Evolutionary conservation across 805 yeast genomes (phyloP), one percentile per base, ranked within the genome.

Genomic region (Danielozyma ontarioensis): DNA sequence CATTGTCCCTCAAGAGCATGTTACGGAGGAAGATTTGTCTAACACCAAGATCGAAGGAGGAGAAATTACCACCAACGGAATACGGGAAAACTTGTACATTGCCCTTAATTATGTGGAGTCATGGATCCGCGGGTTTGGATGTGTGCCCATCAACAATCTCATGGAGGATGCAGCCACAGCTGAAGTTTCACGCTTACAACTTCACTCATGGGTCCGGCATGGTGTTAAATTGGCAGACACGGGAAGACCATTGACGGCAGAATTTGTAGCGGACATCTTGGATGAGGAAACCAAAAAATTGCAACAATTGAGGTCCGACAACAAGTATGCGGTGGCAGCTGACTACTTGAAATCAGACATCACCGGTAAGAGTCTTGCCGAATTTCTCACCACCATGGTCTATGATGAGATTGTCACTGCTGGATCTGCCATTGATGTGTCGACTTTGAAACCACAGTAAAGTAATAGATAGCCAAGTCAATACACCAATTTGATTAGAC

Each of bases 131-230:
- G 53, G 51, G 13, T 14, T 38, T 18, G 51, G 51, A 5, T 48
- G 53, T 29, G 51, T 48, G 17, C 51, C 51, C 10, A 48, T 48
- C 30, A 48, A 45, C 32, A 37, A 43, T 31, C 34, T 48, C 16
- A 48, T 48, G 53, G 53, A 46, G 36, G 53, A 48, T 35, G 51
- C 53, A 1, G 53, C 53, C 11, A 48, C 53, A 3, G 53, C 53
- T 0, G 53, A 48, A 35, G 53, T 48, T 8, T 48, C 53, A 4
- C 32, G 53, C 25, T 39, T 46, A 25, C 48, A 43, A 32, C 33
- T 48, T 21, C 34, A 46, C 32, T 37, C 48, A 17, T 48, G 53
- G 53, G 48, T 45, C n/a, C 37, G 34, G 17, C 51, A 48, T 30
- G 29, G 32, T 6, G 48, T 44, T 6, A 27, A 8, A 4, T 43